Evolutionary conservation across 2,329 filamentous ascomycete species (phyloP), one percentile per base, ranked within the genome.

Genomic region (Colletotrichum lupini): DNA sequence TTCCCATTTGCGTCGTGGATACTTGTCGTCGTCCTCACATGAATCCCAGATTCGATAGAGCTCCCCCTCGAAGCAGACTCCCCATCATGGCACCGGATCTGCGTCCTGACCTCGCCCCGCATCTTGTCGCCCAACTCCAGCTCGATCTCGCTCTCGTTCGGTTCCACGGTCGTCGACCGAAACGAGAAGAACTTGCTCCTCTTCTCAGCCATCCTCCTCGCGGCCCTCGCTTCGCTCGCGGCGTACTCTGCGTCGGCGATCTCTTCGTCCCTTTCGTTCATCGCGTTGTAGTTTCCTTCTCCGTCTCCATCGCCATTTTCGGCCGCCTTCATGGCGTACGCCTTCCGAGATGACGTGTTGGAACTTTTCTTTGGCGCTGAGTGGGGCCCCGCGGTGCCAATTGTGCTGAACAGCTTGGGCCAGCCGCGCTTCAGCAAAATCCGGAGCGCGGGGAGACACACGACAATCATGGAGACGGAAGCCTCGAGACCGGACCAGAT

Each of bases 401-500:
- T 19, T 1, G 73, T 60, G 11, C 74, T 67, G 46, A 71, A 64
- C 7, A 73, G 24, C 16, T 19, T 49, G 1, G 76, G 70, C 19
- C 63, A 42, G 22, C 76, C 24, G 24, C 74, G 75, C 37, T 61
- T 72, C 62, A 78, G 71, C 35, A 83, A 74, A 6, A 80, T 77
- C 60, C 83, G 80, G 12, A 85, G 82, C 1, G 81, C 81, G 2
- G 85, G 85, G 5, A 86, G 77, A 46, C 82, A 85, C 35, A 81
- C 81, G 26, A 85, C 81, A 42, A 86, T 80, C 55, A 86, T 80
- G n/a, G 84, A 81, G 0, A 83, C 79, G 1, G 84, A 80, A 5
- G 85, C 78, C 76, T 86, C 85, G 30, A 86, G 75, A 2, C 83
- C 83, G 2, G 82, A 83, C 85, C 84, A 86, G 59, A 86, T 78